A percentile compares a stretch with the other conserved stretches of the same genome.
These are phyloP conservation scores for Pyrrhoderma noxium DNA, from an alignment of 1,284 basidiomycete species.

Conservation along the genomic window DNA sequence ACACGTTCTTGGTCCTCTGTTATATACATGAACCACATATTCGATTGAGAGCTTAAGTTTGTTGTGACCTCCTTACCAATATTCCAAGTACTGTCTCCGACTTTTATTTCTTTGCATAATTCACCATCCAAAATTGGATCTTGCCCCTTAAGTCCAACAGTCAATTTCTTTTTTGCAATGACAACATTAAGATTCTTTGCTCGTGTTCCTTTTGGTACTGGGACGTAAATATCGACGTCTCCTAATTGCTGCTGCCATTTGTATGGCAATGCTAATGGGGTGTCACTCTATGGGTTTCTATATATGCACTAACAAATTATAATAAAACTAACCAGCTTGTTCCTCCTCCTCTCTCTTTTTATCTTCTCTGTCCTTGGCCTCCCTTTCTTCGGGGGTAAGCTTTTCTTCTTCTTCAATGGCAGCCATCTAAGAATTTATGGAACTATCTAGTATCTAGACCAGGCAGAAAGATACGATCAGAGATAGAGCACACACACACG, in stretches of 20 bases:
- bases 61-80: constrained; percentile 59
- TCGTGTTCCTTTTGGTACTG: constrained; percentile 83
- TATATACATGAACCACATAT: constrained; percentile 8
- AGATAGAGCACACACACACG: no score
- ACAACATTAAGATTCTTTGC: constrained; percentile 70
- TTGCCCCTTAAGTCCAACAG: constrained; percentile 79
- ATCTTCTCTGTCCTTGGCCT: constrained; percentile 62
- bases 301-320: constrained; percentile 18
- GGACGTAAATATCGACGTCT: constrained; percentile 79
- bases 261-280: constrained; percentile 74
- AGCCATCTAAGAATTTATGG: constrained; percentile 26
- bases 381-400: constrained; percentile 70
- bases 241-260: constrained; percentile 87
- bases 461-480: neutral
- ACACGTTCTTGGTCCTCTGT: constrained; percentile 75
- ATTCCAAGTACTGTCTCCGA: constrained; percentile 98
- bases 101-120: constrained; percentile 87
- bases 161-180: constrained; percentile 78
- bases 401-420: constrained; percentile 70
- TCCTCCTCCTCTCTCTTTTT: constrained; percentile 67
- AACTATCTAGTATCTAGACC: neutral
- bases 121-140: constrained; percentile 86
- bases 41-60: constrained; percentile 14
- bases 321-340: constrained; percentile 66
- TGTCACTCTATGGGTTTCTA: constrained; percentile 21